Evolutionary conservation across 352 stramenopile species (phyloP).

Genomic region (Phytophthora podocarpi): DNA sequence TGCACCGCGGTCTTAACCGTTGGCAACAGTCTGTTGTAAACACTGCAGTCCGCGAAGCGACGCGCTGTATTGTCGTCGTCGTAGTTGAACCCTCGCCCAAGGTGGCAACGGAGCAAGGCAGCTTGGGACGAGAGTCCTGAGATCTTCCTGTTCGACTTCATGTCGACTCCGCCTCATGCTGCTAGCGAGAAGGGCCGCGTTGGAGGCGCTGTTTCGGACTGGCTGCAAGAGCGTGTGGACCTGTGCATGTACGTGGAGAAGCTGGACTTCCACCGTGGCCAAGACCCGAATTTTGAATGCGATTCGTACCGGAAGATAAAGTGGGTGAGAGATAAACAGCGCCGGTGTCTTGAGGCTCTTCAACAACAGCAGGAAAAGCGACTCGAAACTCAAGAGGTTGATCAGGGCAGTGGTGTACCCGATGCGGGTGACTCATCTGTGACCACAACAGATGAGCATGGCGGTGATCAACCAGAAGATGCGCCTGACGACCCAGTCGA

Average conservation of each 20-base stretch:
- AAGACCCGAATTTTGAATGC: conserved; percentile 14
- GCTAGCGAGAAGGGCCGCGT: neutral
- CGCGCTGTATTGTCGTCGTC: conserved; percentile 7
- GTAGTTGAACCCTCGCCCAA: neutral
- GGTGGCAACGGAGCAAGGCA: too few relatives aligned
- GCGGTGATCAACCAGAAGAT: conserved; percentile 2
- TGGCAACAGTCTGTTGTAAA: too few relatives aligned
- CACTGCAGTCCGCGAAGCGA: conserved; percentile 18
- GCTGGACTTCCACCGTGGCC: conserved; percentile 23
- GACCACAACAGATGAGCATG: neutral
- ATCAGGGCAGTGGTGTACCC: too few relatives aligned
- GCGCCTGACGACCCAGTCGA: conserved; percentile 8
- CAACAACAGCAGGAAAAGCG: conserved; percentile 14
- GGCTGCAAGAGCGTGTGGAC: conserved; percentile 41
- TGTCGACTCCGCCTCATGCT: conserved; percentile 6
- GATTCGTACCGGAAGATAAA: conserved; percentile 57
- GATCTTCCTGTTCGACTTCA: neutral
- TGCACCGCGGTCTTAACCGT: too few relatives aligned
- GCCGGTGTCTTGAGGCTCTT: conserved; percentile 22
- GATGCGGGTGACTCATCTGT: neutral
- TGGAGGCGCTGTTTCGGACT: conserved; percentile 26
- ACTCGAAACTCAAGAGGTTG: too few relatives aligned
- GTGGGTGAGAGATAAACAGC: conserved; percentile 47
- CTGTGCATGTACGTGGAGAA: conserved; percentile 53
- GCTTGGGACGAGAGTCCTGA: conserved; percentile 7